These are phyloP conservation scores for Tagetes patula DNA, from an alignment of 129 eudicot genomes.

Conservation along the genomic window DNA sequence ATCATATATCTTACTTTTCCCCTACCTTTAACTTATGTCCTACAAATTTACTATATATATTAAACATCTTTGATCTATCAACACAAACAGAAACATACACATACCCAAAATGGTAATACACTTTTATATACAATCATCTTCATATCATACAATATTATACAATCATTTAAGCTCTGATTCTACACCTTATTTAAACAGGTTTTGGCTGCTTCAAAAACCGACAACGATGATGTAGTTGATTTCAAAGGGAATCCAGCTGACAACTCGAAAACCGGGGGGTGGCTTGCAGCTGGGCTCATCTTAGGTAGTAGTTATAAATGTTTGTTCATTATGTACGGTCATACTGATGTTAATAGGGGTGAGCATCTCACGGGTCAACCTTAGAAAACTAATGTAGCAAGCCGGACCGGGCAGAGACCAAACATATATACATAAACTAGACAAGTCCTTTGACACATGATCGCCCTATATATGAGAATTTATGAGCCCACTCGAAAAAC, in stretches of 20 bases:
- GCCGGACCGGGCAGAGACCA: too few relatives aligned
- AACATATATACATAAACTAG: too few relatives aligned
- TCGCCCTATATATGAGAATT: too few relatives aligned
- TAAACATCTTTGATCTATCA: not conserved
- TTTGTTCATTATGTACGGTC: not conserved
- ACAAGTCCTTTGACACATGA: too few relatives aligned
- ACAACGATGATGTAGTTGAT: constrained; percentile 50
- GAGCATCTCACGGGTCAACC: too few relatives aligned
- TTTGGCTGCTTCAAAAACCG: constrained; percentile 41
- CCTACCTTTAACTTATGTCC: constrained; percentile 36
- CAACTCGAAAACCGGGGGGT: constrained; percentile 75
- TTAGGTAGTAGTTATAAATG: constrained; percentile 45
- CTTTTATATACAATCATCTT: not conserved
- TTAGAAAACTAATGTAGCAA: too few relatives aligned
- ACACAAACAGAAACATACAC: constrained; percentile 1
- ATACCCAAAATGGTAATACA: constrained; percentile 29
- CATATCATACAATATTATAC: constrained; percentile 16
- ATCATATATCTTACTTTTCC: constrained; percentile 28
- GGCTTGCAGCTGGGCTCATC: constrained; percentile 94
- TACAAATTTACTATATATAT: constrained; percentile 23
- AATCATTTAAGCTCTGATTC: constrained; percentile 10
- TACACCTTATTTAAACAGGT: constrained; percentile 44
- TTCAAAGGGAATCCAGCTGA: constrained; percentile 69
- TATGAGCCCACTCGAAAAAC: too few relatives aligned
- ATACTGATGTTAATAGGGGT: not conserved